Base-by-base conservation (phyloP, 371 early-diverging fungal species). In the Lichtheimia hyalospora region DNA sequence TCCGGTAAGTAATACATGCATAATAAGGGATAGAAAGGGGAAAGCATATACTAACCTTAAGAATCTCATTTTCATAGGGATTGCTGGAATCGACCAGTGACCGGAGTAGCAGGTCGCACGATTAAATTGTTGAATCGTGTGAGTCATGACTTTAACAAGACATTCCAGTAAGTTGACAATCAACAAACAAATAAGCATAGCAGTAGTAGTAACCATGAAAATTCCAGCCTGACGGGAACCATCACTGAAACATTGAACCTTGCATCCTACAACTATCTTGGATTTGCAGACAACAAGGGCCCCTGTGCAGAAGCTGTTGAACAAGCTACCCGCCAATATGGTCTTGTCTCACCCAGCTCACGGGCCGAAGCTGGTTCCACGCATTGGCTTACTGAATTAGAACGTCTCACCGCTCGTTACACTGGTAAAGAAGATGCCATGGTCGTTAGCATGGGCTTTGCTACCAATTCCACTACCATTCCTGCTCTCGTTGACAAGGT, bases 201-300 rank as follows among this genome's bases (percentile, higher is more conserved):
- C 43, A 10, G 14, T 28, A 24, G 4, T 28, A 43, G 42, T 42
- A 41, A 54, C 15, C 7, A 24, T 16, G 1, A 28, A 13, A 34
- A 4, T 23, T 20, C 34, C 44, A 71, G 77, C 24, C 72, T 94
- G 58, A 97, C 97, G 20, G 99, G 99, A 46, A 87, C 77, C 21
- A 87, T 77, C 49, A 89, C 79, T 49, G 88, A 90, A 67, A 86
- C 87, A n/a, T 84, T 99, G 57, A 99, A 99, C 73, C 80, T 99
- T 66, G 93, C 96, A 13, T 98, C 98, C 13, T 99, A 99, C 83
- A 99, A 99, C 76, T 99, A 99, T 73, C 88, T 99, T 49, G 99
- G 99, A 2, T 99, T 99, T 81, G 95, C 97, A 23, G 92, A 94
- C 70, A 88, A 82, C 62, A 70, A 89, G 15, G 97, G 97, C 3